phyloP scores from a whole-genome alignment of 331 rosid genomes.

The Phaseolus coccineus region DNA sequence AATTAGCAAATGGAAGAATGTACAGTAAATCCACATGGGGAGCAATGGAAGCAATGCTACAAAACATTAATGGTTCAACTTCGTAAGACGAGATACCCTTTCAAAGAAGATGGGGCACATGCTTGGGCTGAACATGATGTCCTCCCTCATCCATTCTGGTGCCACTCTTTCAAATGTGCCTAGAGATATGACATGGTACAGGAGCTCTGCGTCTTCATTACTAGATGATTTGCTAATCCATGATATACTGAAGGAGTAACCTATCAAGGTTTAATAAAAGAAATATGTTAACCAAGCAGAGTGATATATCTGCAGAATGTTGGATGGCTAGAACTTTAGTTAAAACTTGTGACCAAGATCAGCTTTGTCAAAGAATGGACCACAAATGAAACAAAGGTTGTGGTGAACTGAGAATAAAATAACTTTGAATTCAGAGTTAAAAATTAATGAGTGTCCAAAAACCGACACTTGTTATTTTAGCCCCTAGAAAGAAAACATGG shows the following conservation, averaged over 20 bases:
- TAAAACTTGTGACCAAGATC: not conserved
- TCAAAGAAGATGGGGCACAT: conserved; percentile 86
- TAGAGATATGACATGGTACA: conserved; percentile 66
- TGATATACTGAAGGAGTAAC: conserved; percentile 83
- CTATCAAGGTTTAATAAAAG: conserved; percentile 50
- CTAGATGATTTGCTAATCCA: conserved; percentile 60
- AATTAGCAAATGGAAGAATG: not conserved
- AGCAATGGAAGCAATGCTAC: not conserved
- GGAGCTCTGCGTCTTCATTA: conserved; percentile 70
- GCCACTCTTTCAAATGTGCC: conserved; percentile 90
- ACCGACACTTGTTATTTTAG: not conserved
- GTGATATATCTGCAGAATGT: not conserved
- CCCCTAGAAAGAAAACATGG: not conserved
- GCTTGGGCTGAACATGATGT: conserved; percentile 77
- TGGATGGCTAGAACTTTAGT: not conserved
- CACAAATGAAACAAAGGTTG: conserved; percentile 3
- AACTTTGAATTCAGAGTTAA: not conserved
- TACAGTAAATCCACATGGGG: conserved; percentile 20
- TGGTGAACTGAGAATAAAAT: not conserved
- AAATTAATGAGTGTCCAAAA: not conserved
- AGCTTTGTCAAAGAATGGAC: conserved; percentile 1
- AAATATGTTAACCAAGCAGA: conserved; percentile 16
- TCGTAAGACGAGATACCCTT: conserved; percentile 70
- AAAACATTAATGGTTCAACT: conserved; percentile 51
- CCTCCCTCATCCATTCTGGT: conserved; percentile 95